Evolutionary conservation across 2,329 filamentous ascomycete genomes (phyloP), one percentile per base, ranked within the genome.

Genomic region (Alternaria viburni): DNA sequence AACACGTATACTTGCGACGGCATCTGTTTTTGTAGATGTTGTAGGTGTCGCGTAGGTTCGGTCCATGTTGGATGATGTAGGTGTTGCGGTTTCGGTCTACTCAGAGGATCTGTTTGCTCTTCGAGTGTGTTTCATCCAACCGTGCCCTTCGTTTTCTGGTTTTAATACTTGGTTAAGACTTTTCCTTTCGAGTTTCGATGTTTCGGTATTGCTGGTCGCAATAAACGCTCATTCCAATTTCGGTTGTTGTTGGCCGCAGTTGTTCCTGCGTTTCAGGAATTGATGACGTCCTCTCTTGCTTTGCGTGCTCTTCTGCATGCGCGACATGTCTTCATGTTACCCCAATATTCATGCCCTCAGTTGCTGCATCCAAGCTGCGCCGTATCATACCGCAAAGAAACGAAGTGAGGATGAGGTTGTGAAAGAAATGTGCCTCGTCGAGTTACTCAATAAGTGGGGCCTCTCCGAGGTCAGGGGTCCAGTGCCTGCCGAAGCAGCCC

Each of bases 21-120:
- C 43, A 57, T 28, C 28, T 54, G 58, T 52, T 30, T 57, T 54
- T 71, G 67, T 71, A 72, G 68, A 74, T 74, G 69, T 71, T 60
- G 45, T 45, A 23, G 41, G 25, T 62, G 55, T 52, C 59, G 44
- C 50, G 44, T 32, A 32, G 45, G 19, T 13, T n/a, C n/a, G 44
- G 49, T 30, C 26, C 21, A 21, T 51, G 30, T 46, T 52, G 50
- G 43, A 19, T 15, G 50, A 63, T 45, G 21, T 68, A 62, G 54
- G 67, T 66, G 57, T 61, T 28, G 50, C 28, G 54, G 49, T 62
- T 52, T 41, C 17, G 9, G 54, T 30, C 59, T 59, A 30, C 45
- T 51, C 45, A 19, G 41, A 64, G 58, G 55, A 30, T 57, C 43
- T 54, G 59, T 61, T 59, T 57, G 43, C 55, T 61, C 47, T 57